These are phyloP conservation scores for Hortiboletus rubellus DNA, from an alignment of 1,284 basidiomycete species.

Conservation along the genomic window DNA sequence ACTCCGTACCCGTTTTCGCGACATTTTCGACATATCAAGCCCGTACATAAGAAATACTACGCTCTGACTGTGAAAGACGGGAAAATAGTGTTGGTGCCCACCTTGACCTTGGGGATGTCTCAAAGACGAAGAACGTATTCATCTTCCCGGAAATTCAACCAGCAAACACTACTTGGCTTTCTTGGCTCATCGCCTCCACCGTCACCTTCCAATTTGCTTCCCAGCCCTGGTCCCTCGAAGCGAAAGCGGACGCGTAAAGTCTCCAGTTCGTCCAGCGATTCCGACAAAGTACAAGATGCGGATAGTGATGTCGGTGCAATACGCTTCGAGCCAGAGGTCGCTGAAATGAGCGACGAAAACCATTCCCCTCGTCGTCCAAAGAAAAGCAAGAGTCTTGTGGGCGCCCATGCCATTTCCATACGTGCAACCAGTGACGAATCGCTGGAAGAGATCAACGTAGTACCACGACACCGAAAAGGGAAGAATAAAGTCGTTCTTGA, in stretches of 20 bases:
- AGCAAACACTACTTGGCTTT: constrained; percentile 35
- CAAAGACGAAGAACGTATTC: constrained; percentile 7
- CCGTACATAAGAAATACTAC: no score
- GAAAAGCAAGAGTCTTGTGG: constrained; percentile 24
- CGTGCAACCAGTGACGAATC: constrained; percentile 31
- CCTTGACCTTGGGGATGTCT: constrained; percentile 12
- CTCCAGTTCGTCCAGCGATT: constrained; percentile 10
- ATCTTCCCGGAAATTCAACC: constrained; percentile 26
- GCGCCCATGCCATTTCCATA: constrained; percentile 20
- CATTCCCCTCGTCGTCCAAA: constrained; percentile 38
- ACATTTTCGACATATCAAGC: no score
- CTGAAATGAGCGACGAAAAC: constrained; percentile 38
- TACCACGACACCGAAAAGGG: constrained; percentile 20
- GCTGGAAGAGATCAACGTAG: constrained; percentile 12
- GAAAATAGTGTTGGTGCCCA: background rate
- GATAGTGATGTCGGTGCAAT: constrained; percentile 52
- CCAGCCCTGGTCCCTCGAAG: constrained; percentile 14
- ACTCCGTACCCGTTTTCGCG: no score
- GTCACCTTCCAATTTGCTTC: constrained; percentile 14
- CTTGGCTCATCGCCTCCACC: constrained; percentile 30
- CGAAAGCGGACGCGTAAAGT: constrained; percentile 13
- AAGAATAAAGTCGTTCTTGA: constrained; percentile 23
- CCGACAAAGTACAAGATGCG: constrained; percentile 24
- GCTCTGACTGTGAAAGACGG: background rate
- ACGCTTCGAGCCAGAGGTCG: constrained; percentile 43